Conservation (phyloP, 345 rosid genomes). For the Gossypium bickii region DNA sequence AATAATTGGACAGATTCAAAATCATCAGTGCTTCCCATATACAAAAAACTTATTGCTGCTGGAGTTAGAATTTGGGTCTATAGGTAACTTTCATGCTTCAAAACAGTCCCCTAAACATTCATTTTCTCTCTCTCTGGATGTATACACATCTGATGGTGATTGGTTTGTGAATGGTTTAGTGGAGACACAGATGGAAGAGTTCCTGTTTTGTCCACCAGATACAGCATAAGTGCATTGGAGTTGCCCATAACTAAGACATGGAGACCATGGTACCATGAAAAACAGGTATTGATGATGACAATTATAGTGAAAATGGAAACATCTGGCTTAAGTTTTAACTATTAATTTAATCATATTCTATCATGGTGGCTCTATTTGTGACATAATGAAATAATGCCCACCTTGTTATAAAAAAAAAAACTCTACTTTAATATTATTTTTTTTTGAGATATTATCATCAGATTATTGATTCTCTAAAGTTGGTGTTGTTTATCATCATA, state of each 20-base stretch:
- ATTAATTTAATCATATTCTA: neutral
- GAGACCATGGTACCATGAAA: slow-evolving; percentile 87
- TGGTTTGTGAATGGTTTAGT: slow-evolving; percentile 34
- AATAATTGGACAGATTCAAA: slow-evolving; percentile 47
- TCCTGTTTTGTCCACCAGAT: slow-evolving; percentile 80
- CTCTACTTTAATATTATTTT: too few species aligned
- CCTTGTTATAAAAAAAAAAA: neutral
- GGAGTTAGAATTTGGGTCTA: slow-evolving; percentile 86
- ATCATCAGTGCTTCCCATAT: slow-evolving; percentile 74
- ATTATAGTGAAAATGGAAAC: neutral
- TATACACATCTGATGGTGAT: neutral
- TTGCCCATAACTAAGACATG: slow-evolving; percentile 61
- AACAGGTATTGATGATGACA: slow-evolving; percentile 43
- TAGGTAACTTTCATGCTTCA: slow-evolving; percentile 42
- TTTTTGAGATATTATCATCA: too few species aligned
- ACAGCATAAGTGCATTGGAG: slow-evolving; percentile 56
- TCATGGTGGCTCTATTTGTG: neutral
- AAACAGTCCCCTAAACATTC: neutral
- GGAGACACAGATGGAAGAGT: slow-evolving; percentile 99
- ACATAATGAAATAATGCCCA: neutral
- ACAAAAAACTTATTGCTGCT: slow-evolving; percentile 69
- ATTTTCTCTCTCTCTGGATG: neutral
- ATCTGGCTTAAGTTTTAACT: neutral
- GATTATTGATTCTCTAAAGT: too few species aligned
- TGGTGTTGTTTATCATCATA: too few species aligned